Evolutionary conservation across 176 grass and related monocot genomes (phyloP), one percentile per base, ranked within the genome.

Genomic region (Oryza meridionalis): DNA sequence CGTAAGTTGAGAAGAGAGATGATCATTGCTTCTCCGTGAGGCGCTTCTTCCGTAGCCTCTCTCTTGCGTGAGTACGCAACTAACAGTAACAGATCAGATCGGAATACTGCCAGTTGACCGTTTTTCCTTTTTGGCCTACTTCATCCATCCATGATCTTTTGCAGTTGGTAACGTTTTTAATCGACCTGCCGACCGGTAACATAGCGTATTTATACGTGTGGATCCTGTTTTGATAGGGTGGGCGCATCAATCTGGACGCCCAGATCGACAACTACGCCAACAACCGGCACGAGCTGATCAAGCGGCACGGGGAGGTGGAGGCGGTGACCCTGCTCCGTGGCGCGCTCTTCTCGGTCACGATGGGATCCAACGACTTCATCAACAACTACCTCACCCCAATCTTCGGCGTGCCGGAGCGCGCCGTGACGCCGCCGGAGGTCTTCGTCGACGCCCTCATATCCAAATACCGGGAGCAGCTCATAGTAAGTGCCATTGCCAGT

Each of bases 331-430:
- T 90, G 42, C 72, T 97, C 12, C 77, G 90, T 24, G 83, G 70
- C 26, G 71, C 94, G 9, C 82, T 97, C 86, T 97, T 93, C 79
- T 77, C 94, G 0, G 72, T 94, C 73, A 88, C 80, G 4, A 97
- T 92, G 47, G 94, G 92, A 26, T 94, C 94, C 73, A 97, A 94
- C 80, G 92, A 97, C 84, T 92, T 97, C 85, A 84, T 97, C 91
- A 97, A 94, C 89, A 97, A 97, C 87, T 97, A 97, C 77, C 92
- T 97, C 35, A 51, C 81, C 38, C 90, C 94, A 22, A 45, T 90
- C 61, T 24, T 97, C 11, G 92, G 89, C 49, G 82, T 69, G 53
- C 85, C 89, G 49, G 37, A 94, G 70, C 83, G 82, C 73, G 87
- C 78, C 65, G 19, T 42, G 3, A 85, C 90, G 47, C 75, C 92